Evolutionary conservation across 2,329 filamentous ascomycete genomes (phyloP), one percentile per base, ranked within the genome.

Genomic region (Colletotrichum gloeosporioides): DNA sequence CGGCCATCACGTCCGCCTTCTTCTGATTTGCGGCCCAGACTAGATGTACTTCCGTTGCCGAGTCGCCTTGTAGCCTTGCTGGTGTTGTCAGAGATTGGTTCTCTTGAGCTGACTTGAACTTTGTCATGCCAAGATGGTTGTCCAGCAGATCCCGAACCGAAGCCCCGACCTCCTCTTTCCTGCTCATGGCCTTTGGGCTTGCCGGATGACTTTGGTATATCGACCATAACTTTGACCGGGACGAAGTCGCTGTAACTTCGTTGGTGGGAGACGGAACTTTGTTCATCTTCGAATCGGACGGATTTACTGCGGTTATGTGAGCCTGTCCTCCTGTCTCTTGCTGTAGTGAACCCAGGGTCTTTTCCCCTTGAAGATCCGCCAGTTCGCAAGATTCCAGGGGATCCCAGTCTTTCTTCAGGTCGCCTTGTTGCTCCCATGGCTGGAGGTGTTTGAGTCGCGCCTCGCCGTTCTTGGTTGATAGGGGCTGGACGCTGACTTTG

Each of bases 221-320:
- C 76, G 71, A 78, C 78, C 71, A 84, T 80, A 65, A 80, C 69
- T 84, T 81, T 44, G 78, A 84, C 80, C 73, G 85, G 82, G 77
- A 86, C 84, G 80, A 85, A 81, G 75, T 86, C 84, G 75, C 83
- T 86, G 80, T 84, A 84, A 79, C 81, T 83, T 39, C 77, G 78
- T 27, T 59, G 22, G 12, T 31, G 53, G 16, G 53, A 39, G 9
- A 34, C 34, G 22, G 27, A 32, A 39, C 61, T 32, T 62, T 34
- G 29, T 64, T 49, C n/a, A 18, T 62, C 15, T 34, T 68, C 71
- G 34, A 49, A 49, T 39, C 59, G 69, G 5, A 64, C 44, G 22
- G 65, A 68, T 65, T 59, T 64, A 5, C 39, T 36, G 10, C 22
- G 27, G 31, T 13, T 22, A 15, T 57, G 69, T 13, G 59, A 71